Evolutionary conservation across 208 protist genomes (phyloP).

Genomic region (Trypanosoma avium): DNA sequence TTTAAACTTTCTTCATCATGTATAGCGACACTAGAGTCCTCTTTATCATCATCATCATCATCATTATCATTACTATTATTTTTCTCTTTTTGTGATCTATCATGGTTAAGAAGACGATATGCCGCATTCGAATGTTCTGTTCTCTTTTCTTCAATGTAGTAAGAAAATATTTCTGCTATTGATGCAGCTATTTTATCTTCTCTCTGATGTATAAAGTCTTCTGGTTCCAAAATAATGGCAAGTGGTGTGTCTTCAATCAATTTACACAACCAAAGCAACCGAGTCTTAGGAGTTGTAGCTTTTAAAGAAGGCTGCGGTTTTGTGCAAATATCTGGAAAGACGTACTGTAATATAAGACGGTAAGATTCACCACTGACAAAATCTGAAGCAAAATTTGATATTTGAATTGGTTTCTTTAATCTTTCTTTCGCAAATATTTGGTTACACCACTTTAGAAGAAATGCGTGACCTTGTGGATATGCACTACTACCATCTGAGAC

Average conservation of each 20-base stretch:
- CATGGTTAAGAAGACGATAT: neutral
- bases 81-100: neutral
- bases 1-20: slow-evolving; percentile 12
- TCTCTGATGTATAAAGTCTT: slow-evolving; percentile 58
- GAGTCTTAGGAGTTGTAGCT: slow-evolving; percentile 37
- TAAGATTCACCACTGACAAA: slow-evolving; percentile 72
- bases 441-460: slow-evolving; percentile 73
- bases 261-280: slow-evolving; percentile 49
- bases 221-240: slow-evolving; percentile 38
- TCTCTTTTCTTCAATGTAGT: slow-evolving; percentile 11
- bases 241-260: slow-evolving; percentile 42
- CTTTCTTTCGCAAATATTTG: slow-evolving; percentile 28
- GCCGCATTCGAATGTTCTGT: neutral
- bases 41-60: neutral
- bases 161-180: slow-evolving; percentile 25
- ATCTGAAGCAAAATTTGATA: slow-evolving; percentile 59
- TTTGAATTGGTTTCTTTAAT: slow-evolving; percentile 12
- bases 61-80: neutral
- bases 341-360: slow-evolving; percentile 46
- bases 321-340: slow-evolving; percentile 38
- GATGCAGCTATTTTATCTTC: slow-evolving; percentile 69
- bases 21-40: neutral
- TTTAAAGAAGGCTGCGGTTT: slow-evolving; percentile 24
- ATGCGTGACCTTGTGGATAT: slow-evolving; percentile 10
- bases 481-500: neutral